Evolutionary conservation across 495 filamentous ascomycete species (phyloP).

Genomic region (Bacidia gigantensis): DNA sequence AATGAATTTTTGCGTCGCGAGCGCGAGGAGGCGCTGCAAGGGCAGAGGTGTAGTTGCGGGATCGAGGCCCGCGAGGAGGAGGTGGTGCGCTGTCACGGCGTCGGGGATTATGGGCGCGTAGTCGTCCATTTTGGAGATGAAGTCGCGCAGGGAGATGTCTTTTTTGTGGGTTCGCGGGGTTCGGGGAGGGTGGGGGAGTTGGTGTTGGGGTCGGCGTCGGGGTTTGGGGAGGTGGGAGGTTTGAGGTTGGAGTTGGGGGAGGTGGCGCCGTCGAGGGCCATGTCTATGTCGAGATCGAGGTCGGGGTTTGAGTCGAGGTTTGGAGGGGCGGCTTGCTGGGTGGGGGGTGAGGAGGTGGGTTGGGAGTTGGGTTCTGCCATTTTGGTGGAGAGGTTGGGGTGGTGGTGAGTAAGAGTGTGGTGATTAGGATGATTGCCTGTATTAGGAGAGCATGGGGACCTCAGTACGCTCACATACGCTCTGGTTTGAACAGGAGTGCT

Average conservation of each 20-base stretch:
- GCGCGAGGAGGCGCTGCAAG: slow-evolving; percentile 81
- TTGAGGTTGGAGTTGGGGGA: slow-evolving; percentile 15
- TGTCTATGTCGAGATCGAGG: slow-evolving; percentile 34
- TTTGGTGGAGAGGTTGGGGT: not conserved
- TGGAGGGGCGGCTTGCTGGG: not conserved
- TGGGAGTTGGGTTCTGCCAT: not conserved
- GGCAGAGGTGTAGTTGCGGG: slow-evolving; percentile 67
- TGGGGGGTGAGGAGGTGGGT: not conserved
- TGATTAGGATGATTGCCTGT: not conserved
- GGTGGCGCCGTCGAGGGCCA: slow-evolving; percentile 21
- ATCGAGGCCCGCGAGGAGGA: slow-evolving; percentile 81
- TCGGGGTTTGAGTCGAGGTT: slow-evolving; percentile 8
- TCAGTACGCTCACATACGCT: too few relatives aligned
- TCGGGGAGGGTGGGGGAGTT: slow-evolving; percentile 11
- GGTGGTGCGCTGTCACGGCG: slow-evolving; percentile 95
- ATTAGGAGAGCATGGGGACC: not conserved
- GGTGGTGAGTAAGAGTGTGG: not conserved
- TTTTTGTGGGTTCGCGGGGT: slow-evolving; percentile 58
- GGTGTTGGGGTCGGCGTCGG: slow-evolving; percentile 6
- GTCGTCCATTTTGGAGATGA: slow-evolving; percentile 92
- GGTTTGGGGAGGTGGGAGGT: slow-evolving; percentile 12
- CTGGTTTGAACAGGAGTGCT: too few relatives aligned
- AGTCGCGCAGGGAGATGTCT: slow-evolving; percentile 80
- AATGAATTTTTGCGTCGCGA: slow-evolving; percentile 96
- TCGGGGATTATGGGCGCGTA: slow-evolving; percentile 99